Evolutionary conservation across 441 rosid genomes (phyloP).

Genomic region (Croton setiger): DNA sequence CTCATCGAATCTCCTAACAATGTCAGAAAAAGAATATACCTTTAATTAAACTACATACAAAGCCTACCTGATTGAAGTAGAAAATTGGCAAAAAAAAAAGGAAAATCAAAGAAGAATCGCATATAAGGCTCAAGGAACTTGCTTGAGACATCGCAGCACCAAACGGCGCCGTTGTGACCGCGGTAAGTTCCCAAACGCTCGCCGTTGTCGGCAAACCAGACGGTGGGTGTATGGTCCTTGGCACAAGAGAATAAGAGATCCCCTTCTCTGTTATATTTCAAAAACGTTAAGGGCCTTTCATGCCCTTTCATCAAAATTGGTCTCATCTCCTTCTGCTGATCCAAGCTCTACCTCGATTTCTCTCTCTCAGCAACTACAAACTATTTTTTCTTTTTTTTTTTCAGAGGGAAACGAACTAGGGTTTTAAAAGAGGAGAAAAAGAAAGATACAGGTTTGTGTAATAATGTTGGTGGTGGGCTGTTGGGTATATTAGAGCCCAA

Average conservation of each 20-base stretch:
- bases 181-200: constrained; percentile 90
- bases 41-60: neutral
- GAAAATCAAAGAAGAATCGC: neutral
- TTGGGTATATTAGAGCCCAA: neutral
- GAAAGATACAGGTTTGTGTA: neutral
- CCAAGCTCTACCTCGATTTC: no score
- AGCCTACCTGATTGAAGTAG: no score
- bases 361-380: no score
- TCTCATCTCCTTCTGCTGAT: constrained; percentile 42
- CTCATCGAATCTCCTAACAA: constrained; percentile 61
- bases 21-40: no score
- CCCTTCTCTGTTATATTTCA: constrained; percentile 86
- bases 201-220: constrained; percentile 94
- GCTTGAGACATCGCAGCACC: constrained; percentile 92
- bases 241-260: constrained; percentile 94
- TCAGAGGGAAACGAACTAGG: neutral
- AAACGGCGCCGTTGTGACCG: constrained; percentile 95
- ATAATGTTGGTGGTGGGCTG: neutral
- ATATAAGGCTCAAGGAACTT: constrained; percentile 5
- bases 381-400: no score
- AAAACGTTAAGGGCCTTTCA: constrained; percentile 90
- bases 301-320: constrained; percentile 98
- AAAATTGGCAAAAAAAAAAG: neutral
- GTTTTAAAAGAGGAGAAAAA: neutral
- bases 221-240: constrained; percentile 85